phyloP scores from a whole-genome alignment of 306 rosid species.

The Pterocarpus macrocarpus region DNA sequence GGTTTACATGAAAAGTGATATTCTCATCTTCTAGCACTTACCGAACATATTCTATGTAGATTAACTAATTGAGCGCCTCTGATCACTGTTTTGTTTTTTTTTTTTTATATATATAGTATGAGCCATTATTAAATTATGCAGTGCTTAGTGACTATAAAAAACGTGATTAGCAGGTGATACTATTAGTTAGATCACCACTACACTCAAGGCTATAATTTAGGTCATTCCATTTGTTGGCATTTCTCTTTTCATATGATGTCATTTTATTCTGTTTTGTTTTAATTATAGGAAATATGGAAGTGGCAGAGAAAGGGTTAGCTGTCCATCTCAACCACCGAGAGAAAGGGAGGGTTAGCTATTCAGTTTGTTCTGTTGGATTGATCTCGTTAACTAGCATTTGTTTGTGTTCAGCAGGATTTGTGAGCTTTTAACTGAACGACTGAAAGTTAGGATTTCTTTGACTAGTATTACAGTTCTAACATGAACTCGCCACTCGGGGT shows the following conservation, averaged over 20 bases:
- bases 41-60: background rate
- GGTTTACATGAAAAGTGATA: background rate
- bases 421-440: background rate
- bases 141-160: background rate
- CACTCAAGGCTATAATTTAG: background rate
- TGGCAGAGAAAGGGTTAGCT: background rate
- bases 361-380: conserved; percentile 33
- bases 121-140: background rate
- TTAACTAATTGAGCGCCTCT: background rate
- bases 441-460: background rate
- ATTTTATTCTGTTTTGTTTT: background rate
- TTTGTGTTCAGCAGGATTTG: conserved; percentile 2
- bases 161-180: background rate
- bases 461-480: no score
- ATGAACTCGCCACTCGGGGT: no score
- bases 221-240: background rate
- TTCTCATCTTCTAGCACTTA: background rate
- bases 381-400: conserved; percentile 46
- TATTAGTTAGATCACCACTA: background rate
- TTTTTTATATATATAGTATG: no score
- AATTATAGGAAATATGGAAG: background rate
- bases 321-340: background rate
- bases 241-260: background rate
- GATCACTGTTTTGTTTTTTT: background rate
- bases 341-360: conserved; percentile 13